A percentile compares a stretch with the other conserved stretches of the same genome.
Conservation (phyloP, 495 filamentous ascomycete species). For the Aspergillus sparsus region DNA sequence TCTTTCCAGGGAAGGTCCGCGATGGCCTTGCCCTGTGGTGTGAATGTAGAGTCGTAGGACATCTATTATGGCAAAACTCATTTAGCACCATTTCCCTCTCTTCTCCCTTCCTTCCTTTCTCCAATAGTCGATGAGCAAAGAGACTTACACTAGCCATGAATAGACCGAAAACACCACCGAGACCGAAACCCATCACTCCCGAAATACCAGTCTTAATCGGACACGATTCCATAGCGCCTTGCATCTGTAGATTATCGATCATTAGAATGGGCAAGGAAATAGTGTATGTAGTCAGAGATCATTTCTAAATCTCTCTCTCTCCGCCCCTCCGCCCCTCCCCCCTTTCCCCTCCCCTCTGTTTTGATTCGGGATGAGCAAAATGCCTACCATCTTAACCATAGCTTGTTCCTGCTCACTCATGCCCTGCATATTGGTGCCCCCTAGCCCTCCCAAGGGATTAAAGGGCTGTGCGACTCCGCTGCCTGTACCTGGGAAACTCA, state of each 20-base stretch:
- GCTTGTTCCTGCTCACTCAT: slow-evolving; percentile 55
- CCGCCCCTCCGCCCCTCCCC: too few relatives aligned
- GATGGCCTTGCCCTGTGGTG: slow-evolving; percentile 62
- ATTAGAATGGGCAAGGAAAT: neutral
- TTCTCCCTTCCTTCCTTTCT: neutral
- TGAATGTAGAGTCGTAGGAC: slow-evolving; percentile 84
- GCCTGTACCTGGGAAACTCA: slow-evolving; percentile 46
- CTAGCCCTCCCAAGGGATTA: slow-evolving; percentile 28
- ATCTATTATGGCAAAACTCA: slow-evolving; percentile 54
- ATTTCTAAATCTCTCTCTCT: too few relatives aligned
- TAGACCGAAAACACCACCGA: slow-evolving; percentile 89
- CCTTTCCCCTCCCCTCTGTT: too few relatives aligned
- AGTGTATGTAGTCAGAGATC: neutral
- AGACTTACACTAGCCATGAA: slow-evolving; percentile 87
- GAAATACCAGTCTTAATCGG: slow-evolving; percentile 78
- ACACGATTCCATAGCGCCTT: slow-evolving; percentile 84
- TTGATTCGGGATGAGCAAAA: too few relatives aligned
- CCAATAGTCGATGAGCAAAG: slow-evolving; percentile 5
- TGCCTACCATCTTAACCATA: slow-evolving; percentile 54
- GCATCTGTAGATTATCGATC: slow-evolving; percentile 56
- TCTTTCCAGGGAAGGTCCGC: slow-evolving; percentile 73
- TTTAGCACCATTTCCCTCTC: neutral
- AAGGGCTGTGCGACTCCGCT: slow-evolving; percentile 7
- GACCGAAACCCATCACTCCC: slow-evolving; percentile 83
- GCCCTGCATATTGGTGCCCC: slow-evolving; percentile 32